Percentiles rank a stretch among this genome's conserved stretches.
phyloP scores from a whole-genome alignment of 139 green algal species.

The Ettlia oleoabundans region DNA sequence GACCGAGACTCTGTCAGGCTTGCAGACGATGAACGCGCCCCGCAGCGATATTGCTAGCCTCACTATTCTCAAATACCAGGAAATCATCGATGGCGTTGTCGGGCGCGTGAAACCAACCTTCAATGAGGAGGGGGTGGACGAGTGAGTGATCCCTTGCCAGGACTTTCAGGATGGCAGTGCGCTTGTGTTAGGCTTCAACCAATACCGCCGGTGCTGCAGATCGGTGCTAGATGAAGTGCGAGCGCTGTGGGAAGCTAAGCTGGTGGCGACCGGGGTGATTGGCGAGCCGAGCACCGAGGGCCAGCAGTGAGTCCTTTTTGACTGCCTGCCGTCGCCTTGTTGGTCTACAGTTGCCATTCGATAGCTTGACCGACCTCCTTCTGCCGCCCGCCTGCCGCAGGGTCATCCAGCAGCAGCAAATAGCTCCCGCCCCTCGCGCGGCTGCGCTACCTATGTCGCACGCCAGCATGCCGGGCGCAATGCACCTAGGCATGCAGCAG shows the following conservation, averaged over 20 bases:
- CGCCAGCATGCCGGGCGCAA: not conserved
- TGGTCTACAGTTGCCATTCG: too few relatives aligned
- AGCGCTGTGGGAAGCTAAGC: conserved; percentile 62
- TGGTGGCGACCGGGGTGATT: conserved; percentile 59
- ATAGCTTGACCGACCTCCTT: too few relatives aligned
- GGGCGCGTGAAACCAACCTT: conserved; percentile 71
- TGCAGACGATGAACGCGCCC: not conserved
- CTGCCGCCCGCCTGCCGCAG: not conserved
- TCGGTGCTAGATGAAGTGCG: conserved; percentile 65
- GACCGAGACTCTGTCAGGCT: too few relatives aligned
- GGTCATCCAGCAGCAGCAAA: conserved; percentile 39
- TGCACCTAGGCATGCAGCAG: conserved; percentile 9
- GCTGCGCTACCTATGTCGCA: too few relatives aligned
- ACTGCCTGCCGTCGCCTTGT: not conserved
- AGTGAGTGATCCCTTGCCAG: conserved; percentile 56
- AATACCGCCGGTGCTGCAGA: conserved; percentile 36
- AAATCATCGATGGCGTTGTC: conserved; percentile 75
- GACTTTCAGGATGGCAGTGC: not conserved
- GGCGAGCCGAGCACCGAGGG: conserved; percentile 24
- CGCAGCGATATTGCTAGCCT: not conserved
- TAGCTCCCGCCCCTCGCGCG: too few relatives aligned
- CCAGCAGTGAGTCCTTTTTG: conserved; percentile 6
- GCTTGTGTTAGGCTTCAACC: not conserved
- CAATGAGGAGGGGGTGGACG: conserved; percentile 73
- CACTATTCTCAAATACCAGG: conserved; percentile 32